Evolutionary conservation across 805 yeast genomes (phyloP), one percentile per base, ranked within the genome.

Genomic region (Sungouiozyma intestinalis): DNA sequence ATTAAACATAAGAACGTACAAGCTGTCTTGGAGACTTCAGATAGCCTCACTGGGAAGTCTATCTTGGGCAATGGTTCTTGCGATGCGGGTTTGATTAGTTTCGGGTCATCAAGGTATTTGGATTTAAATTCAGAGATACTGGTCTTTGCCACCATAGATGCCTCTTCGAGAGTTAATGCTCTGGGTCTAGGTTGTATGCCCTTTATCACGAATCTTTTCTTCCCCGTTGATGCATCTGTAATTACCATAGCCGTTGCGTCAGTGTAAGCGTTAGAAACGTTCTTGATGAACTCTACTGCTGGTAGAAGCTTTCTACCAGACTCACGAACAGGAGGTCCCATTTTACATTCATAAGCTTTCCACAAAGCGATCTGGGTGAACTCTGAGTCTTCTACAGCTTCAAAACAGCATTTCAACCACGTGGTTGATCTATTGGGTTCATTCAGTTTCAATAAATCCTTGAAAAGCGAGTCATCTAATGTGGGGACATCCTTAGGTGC

Each of bases 261-360:
- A 15, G 83, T 80, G 58, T 92, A 92, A 1, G 95, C 95, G 46
- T 77, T 76, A 29, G 88, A 81, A 16, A 90, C 97, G 57, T 92
- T 90, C 54, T 90, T 86, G 60, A 92, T 92, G 61, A 92, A 92
- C 50, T 92, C 97, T 11, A 92, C 97, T 0, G 98, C 98, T 1
- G 96, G 95, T 27, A 90, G 69, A 39, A 90, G 66, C 50, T 77
- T 75, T 43, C 72, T 69, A 33, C 74, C 69, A 52, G 79, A 73
- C 24, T 65, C 69, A 36, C 66, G 63, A 3, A 67, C 68, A 42
- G 74, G 75, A 42, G 72, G 73, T 46, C 81, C 81, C 54, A 92
- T 92, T 58, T 83, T 92, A 13, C 78, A 68, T 60, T 92, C 97
- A 64, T 92, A 92, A 1, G 95, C 78, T 60, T 87, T 85, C 98